Evolutionary conservation across 106 monocot genomes (phyloP), one percentile per base, ranked within the genome.

Genomic region (Allium cepa): DNA sequence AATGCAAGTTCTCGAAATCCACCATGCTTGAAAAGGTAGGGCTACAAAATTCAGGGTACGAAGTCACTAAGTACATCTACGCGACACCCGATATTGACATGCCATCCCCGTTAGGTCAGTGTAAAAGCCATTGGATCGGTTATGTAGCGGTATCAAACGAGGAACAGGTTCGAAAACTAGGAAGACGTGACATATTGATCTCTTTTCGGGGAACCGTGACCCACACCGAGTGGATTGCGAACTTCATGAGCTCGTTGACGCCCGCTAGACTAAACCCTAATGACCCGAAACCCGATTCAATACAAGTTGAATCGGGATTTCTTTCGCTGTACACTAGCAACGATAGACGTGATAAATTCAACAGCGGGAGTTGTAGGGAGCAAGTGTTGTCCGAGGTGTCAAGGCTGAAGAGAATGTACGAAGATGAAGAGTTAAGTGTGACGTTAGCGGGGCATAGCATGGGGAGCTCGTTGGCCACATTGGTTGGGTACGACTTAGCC

Each of bases 361-460:
- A 60, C 47, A 13, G 47, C 8, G 85, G 85, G 14, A 85, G 85
- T 58, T 85, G 85, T 71, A 58, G 85, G 49, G 64, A 85, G 53
- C 85, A 85, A 75, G 68, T 85, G 1, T 81, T 85, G 17, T 62
- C 62, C 8, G 86, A 82, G 79, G 8, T 82, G 10, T 68, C 79
- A 0, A 64, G 76, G 12, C 28, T 86, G 8, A 13, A 79, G 10
- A 71, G 62, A 57, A 70, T 53, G 17, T 71, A 83, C 28, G 76
- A 68, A 10, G 49, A 26, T 22, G 84, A 84, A 50, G 79, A 78
- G 18, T 0, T 78, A 46, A 78, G 88, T 69, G 68, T 88, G 51
- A 88, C 88, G 3, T 46, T 88, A 52, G 84, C 73, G 0, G 88
- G 88, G 7, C 88, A 88, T 75, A 88, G 88, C 84, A 84, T 88